Percentiles rank a stretch among this genome's conserved stretches.
Evolutionary conservation across 805 yeast genomes (phyloP).

Genomic region (Pichia nanzhaoensis): DNA sequence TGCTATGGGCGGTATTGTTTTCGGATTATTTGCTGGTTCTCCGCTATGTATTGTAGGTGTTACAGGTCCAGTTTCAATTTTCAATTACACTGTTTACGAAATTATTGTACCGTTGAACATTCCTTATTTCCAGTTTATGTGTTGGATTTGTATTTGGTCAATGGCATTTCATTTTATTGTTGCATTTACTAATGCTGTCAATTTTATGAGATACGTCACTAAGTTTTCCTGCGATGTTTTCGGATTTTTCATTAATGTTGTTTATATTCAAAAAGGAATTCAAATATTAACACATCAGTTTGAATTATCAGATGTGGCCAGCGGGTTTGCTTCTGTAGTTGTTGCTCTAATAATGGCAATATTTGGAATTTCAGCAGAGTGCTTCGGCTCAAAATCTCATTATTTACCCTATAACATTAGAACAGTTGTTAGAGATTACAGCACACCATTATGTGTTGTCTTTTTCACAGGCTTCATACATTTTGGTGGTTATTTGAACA

Average conservation of each 20-base stretch:
- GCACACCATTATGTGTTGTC: conserved; percentile 75
- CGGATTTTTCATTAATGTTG: conserved; percentile 84
- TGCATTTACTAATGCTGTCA: conserved; percentile 63
- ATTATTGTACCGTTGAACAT: conserved; percentile 49
- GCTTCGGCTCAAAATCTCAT: conserved; percentile 56
- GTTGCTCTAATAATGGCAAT: conserved; percentile 70
- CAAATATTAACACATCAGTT: conserved; percentile 76
- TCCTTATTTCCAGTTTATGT: conserved; percentile 81
- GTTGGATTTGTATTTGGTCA: conserved; percentile 92
- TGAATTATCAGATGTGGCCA: conserved; percentile 27
- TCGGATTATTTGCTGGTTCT: conserved; percentile 82
- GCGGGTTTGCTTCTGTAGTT: conserved; percentile 59
- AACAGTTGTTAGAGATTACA: conserved; percentile 75
- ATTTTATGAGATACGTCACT: conserved; percentile 64
- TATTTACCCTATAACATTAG: conserved; percentile 56
- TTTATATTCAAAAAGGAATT: conserved; percentile 86
- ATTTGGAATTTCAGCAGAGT: conserved; percentile 57
- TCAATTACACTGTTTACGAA: conserved; percentile 83
- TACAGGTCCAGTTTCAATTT: conserved; percentile 91
- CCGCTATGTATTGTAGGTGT: conserved; percentile 96
- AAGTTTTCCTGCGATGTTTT: conserved; percentile 85
- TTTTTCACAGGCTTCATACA: conserved; percentile 92
- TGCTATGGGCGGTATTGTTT: conserved; percentile 83
- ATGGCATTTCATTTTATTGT: conserved; percentile 72
- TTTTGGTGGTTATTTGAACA: conserved; percentile 71